phyloP scores from a whole-genome alignment of 169 alveolate species.

The Neospora caninum region DNA sequence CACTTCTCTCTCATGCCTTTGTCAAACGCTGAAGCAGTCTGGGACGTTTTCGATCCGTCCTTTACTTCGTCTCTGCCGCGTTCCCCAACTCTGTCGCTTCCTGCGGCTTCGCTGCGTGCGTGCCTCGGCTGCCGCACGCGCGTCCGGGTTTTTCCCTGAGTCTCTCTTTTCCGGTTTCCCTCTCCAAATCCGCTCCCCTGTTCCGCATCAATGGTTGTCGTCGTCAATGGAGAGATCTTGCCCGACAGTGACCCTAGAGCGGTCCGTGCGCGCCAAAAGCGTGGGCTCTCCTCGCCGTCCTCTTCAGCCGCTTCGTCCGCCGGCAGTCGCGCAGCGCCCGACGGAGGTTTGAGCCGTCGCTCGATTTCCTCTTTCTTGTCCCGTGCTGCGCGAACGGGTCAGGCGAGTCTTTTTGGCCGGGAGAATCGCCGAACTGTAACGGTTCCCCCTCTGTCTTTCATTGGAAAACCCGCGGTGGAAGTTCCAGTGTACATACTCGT shows the following conservation, averaged over 20 bases:
- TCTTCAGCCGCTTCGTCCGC: neutral
- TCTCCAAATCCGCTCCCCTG: neutral
- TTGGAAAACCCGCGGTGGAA: neutral
- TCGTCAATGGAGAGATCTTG: neutral
- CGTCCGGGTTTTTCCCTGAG: neutral
- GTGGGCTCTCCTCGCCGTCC: neutral
- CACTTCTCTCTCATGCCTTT: too few species aligned
- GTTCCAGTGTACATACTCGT: neutral
- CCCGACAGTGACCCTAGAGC: slow-evolving; percentile 19
- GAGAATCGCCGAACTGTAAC: neutral
- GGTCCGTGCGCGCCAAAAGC: neutral
- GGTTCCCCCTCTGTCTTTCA: neutral
- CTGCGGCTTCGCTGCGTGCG: too few species aligned
- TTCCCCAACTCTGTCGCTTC: too few species aligned
- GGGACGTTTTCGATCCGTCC: too few species aligned
- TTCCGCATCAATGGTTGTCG: neutral
- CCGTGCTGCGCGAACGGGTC: neutral
- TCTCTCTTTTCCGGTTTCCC: slow-evolving; percentile 10
- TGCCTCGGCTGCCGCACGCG: too few species aligned
- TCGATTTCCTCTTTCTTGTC: neutral
- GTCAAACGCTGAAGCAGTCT: too few species aligned
- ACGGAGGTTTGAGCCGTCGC: too few species aligned
- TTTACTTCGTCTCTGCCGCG: too few species aligned
- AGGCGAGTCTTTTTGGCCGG: neutral
- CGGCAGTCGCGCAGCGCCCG: neutral